Evolutionary conservation across 768 basidiomycete species (phyloP), one percentile per base, ranked within the genome.

Genomic region (Mycena galopus): DNA sequence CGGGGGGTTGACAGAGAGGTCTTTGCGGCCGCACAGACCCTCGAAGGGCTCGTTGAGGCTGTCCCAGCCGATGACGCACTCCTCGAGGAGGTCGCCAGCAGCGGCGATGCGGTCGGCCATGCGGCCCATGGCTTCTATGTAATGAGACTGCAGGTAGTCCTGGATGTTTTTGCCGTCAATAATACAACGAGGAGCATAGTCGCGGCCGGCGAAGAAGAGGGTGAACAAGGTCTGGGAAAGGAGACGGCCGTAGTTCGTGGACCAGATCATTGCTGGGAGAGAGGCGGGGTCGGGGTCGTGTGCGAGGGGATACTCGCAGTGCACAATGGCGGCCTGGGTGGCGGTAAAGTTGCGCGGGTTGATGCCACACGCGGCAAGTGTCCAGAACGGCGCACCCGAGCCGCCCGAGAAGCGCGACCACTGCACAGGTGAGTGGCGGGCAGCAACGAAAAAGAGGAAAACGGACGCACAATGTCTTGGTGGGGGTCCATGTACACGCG

Each of bases 401-500:
- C 97, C 97, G 23, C 96, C 96, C 21, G 94, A 93, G 84, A 96
- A 97, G 53, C 97, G 94, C 2, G 96, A 97, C 94, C 96, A 99
- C 94, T 97, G 76, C 5, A 23, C 33, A 27, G n/a, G 42, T 73
- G 64, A 37, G 23, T 57, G 30, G 39, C 44, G 27, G 33, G 63
- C 29, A 5, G 8, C 21, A 51, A 67, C 69, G 3, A 3, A 11
- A 10, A 4, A 21, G 3, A 68, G 29, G 25, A 37, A 29, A 35
- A 32, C 9, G 21, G 2, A 89, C 96, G 79, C 79, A 98, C 97
- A 50, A 90, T 88, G 78, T 99, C 97, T 81, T 99, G 98, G 81
- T 99, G 97, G 7, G 97, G 96, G 77, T 98, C 96, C 85, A 99
- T 91, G 81, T 91, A 98, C 16, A 96, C 92, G 79, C 89, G 89